phyloP scores from a whole-genome alignment of 2,329 filamentous ascomycete species.

The Aspergillus sp. region DNA sequence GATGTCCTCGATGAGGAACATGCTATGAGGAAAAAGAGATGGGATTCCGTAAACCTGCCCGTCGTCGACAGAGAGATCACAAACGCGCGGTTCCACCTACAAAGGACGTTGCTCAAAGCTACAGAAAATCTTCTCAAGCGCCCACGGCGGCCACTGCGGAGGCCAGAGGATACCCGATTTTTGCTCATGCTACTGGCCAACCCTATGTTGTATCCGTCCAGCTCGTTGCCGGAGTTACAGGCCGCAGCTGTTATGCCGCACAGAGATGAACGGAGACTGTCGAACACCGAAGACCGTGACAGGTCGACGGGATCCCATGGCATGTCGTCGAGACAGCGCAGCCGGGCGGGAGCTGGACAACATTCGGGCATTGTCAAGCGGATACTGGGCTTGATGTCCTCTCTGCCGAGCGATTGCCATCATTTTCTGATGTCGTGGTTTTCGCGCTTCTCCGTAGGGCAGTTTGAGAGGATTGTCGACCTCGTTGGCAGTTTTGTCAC shows the following conservation, averaged over 20 bases:
- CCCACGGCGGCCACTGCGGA: conserved; percentile 60
- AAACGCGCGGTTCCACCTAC: conserved; percentile 61
- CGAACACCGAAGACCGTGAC: conserved; percentile 16
- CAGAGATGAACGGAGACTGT: conserved; percentile 21
- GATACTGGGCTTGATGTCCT: conserved; percentile 69
- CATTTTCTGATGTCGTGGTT: conserved; percentile 72
- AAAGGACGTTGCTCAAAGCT: conserved; percentile 64
- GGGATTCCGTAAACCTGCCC: conserved; percentile 37
- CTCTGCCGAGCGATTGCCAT: conserved; percentile 67
- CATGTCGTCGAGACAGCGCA: conserved; percentile 11
- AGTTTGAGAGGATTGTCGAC: conserved; percentile 68
- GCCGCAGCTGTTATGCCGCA: conserved; percentile 9
- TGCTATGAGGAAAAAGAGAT: conserved; percentile 17
- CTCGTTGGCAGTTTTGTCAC: conserved; percentile 70
- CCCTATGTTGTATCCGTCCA: conserved; percentile 57
- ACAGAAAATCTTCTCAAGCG: conserved; percentile 73
- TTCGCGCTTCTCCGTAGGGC: conserved; percentile 56
- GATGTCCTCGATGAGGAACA: conserved; percentile 20
- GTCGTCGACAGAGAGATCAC: conserved; percentile 46
- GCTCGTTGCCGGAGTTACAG: conserved; percentile 9
- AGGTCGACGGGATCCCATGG: conserved; percentile 11
- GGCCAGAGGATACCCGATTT: conserved; percentile 65
- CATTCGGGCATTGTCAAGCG: conserved; percentile 82
- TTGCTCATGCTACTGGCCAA: conserved; percentile 71
- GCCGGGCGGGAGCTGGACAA: conserved; percentile 46